Percentiles rank a stretch among this genome's conserved stretches.
These are phyloP conservation scores for Laguncularia racemosa DNA, from an alignment of 345 rosid genomes.

Conservation along the genomic window DNA sequence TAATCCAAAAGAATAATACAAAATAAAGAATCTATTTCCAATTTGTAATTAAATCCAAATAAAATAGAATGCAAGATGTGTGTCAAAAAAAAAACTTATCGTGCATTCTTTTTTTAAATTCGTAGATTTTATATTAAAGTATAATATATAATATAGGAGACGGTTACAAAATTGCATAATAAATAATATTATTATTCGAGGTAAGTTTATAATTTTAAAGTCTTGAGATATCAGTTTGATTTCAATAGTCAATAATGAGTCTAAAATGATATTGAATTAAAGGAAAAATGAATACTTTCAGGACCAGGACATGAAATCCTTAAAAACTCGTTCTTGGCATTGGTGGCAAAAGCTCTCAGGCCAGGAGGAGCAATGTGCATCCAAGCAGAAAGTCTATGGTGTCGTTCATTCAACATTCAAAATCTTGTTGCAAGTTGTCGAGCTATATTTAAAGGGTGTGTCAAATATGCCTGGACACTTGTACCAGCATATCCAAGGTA, in stretches of 20 bases:
- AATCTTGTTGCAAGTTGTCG: conserved; percentile 21
- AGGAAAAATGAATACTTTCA: neutral
- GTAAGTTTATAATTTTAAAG: too few species aligned
- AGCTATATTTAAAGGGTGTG: conserved; percentile 49
- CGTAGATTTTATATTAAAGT: neutral
- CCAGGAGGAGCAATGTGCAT: conserved; percentile 63
- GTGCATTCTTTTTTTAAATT: neutral
- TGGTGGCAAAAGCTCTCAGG: conserved; percentile 45
- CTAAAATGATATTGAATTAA: too few species aligned
- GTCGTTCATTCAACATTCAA: conserved; percentile 35
- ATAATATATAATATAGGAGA: too few species aligned
- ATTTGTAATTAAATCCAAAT: too few species aligned
- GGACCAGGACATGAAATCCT: conserved; percentile 51
- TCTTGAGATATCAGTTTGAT: too few species aligned
- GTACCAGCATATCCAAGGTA: conserved; percentile 66
- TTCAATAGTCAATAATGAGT: too few species aligned
- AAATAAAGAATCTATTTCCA: too few species aligned
- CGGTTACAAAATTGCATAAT: too few species aligned
- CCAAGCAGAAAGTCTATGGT: conserved; percentile 67
- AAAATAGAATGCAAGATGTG: too few species aligned
- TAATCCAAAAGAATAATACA: too few species aligned
- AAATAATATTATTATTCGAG: too few species aligned
- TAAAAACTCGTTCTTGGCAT: conserved; percentile 35
- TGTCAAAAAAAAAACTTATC: too few species aligned
- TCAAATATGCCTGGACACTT: conserved; percentile 43